phyloP scores from a whole-genome alignment of 1,139 yeast genomes.

The Pichia sp. region DNA sequence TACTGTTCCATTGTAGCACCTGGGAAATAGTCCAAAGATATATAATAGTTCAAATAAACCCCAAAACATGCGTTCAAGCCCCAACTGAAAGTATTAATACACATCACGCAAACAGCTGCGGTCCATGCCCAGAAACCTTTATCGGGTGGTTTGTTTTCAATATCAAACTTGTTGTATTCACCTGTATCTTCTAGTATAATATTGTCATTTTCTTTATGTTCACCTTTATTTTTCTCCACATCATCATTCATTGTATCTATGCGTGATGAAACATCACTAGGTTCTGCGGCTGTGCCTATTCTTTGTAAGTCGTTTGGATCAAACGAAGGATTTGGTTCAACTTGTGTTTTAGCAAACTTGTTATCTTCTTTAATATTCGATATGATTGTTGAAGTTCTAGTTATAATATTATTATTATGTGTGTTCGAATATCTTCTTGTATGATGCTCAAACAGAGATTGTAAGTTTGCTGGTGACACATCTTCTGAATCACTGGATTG shows the following conservation, averaged over 20 bases:
- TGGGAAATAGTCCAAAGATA: slow-evolving; percentile 41
- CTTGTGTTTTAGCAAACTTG: slow-evolving; percentile 16
- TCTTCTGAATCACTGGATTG: neutral
- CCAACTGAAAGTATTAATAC: slow-evolving; percentile 53
- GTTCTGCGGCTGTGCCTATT: slow-evolving; percentile 7
- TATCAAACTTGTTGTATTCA: slow-evolving; percentile 29
- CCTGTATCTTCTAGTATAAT: slow-evolving; percentile 22
- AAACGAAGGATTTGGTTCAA: slow-evolving; percentile 15
- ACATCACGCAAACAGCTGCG: slow-evolving; percentile 47
- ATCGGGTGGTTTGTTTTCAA: slow-evolving; percentile 48
- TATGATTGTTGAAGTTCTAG: slow-evolving; percentile 19
- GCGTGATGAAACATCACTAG: neutral
- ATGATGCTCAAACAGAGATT: neutral
- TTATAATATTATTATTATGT: slow-evolving; percentile 3
- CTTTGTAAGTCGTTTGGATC: slow-evolving; percentile 6
- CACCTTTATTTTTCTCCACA: neutral
- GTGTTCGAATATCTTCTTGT: neutral
- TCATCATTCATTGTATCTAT: neutral
- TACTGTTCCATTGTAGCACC: slow-evolving; percentile 55
- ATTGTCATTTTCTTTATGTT: neutral
- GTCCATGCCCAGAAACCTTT: slow-evolving; percentile 67
- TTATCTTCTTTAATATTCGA: slow-evolving; percentile 28
- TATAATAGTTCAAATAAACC: slow-evolving; percentile 55
- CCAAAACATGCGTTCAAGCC: slow-evolving; percentile 70
- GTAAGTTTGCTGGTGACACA: neutral